Evolutionary conservation across 2,329 filamentous ascomycete genomes (phyloP), one percentile per base, ranked within the genome.

Genomic region (Aspergillus bombycis): DNA sequence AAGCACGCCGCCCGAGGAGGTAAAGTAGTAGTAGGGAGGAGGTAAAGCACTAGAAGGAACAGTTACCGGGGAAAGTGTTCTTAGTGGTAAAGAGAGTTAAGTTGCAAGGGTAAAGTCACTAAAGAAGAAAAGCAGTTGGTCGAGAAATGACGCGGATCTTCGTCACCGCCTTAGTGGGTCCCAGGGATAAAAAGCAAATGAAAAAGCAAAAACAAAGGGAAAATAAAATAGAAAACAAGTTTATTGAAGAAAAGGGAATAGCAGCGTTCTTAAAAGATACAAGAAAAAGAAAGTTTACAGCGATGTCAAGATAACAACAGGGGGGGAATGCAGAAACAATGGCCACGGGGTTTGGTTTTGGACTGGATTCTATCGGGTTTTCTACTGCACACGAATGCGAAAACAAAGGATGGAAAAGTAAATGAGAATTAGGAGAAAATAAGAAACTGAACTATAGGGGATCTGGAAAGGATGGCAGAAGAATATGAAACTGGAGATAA

Each of bases 111-210:
- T 52, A 32, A 34, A 30, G 26, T 52, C 28, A 52, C 57, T 52
- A 59, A 58, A 60, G 59, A 57, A 62, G 55, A 58, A 50, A 59
- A 52, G 46, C 46, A 26, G 26, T 52, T 52, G 48, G 48, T 52
- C 28, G 28, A 54, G 58, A 64, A 67, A 67, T 67, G 64, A 69
- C 62, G 68, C 64, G 64, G 67, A 69, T 70, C 66, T 48, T 48
- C 67, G 66, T 70, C 67, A 70, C 68, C 68, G 68, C 68, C 67
- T 68, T 68, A 57, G 62, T 63, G 48, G 48, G 28, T 52, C 48
- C 53, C 38, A 26, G 28, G n/a, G 10, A 53, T 5, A 32, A 21
- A 38, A 12, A n/a, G 53, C 41, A 48, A 26, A 28, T 16, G 26
- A 45, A 12, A 11, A 38, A 26, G 58, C 34, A 58, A 53, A 16